Evolutionary conservation across 1,139 yeast species (phyloP).

Genomic region (Suhomyces ambrosiae): DNA sequence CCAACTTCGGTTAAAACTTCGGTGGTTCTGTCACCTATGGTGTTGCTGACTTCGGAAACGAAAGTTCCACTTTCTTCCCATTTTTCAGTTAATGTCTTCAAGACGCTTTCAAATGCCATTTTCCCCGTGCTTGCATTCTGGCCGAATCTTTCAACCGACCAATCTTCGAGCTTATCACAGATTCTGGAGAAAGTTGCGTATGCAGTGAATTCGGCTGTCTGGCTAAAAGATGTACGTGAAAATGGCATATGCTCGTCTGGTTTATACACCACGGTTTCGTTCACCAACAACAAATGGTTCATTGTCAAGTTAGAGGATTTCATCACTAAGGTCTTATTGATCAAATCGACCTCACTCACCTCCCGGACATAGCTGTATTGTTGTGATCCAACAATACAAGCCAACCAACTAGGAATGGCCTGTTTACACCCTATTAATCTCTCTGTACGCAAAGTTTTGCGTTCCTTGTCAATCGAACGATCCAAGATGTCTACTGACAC

Average conservation of each 20-base stretch:
- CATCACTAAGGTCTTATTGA: constrained; percentile 65
- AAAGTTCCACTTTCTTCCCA: constrained; percentile 52
- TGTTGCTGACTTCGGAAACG: constrained; percentile 36
- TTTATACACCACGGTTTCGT: constrained; percentile 77
- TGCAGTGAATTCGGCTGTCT: constrained; percentile 88
- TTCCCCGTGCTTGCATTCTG: constrained; percentile 86
- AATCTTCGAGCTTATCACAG: constrained; percentile 85
- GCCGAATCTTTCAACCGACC: constrained; percentile 86
- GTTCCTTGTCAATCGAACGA: constrained; percentile 61
- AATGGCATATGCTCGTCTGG: constrained; percentile 62
- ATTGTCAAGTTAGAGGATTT: constrained; percentile 87
- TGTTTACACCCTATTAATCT: constrained; percentile 89
- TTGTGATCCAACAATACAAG: constrained; percentile 71
- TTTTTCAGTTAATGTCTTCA: constrained; percentile 53
- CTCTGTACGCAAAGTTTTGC: constrained; percentile 72
- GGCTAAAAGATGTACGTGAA: constrained; percentile 64
- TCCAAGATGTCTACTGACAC: constrained; percentile 87
- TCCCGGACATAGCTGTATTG: constrained; percentile 84
- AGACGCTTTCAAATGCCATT: constrained; percentile 79
- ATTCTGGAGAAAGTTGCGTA: constrained; percentile 68
- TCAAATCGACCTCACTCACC: constrained; percentile 79
- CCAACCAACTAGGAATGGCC: constrained; percentile 81
- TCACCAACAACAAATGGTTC: constrained; percentile 74
- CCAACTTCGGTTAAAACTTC: constrained; percentile 43
- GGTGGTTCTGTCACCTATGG: constrained; percentile 33